A percentile compares a stretch with the other conserved stretches of the same genome.
Evolutionary conservation across 768 basidiomycete species (phyloP).

Genomic region (Boletales sp.): DNA sequence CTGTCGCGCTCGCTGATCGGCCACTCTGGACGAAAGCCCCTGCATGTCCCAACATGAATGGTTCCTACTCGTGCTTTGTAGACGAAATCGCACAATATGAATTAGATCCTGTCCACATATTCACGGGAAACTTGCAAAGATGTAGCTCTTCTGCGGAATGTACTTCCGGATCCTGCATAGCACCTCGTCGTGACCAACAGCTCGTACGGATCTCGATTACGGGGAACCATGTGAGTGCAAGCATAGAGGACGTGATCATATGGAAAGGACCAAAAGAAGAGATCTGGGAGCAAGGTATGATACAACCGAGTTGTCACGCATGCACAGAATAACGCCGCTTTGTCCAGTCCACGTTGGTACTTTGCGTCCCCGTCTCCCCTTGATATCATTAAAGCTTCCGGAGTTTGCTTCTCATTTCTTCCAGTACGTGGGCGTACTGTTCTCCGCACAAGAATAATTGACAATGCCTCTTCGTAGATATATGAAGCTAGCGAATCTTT

Average conservation of each 20-base stretch:
- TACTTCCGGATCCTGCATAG: conserved; percentile 46
- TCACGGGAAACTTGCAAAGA: conserved; percentile 34
- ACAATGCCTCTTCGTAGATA: conserved; percentile 41
- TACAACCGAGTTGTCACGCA: conserved; percentile 7
- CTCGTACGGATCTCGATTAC: conserved; percentile 56
- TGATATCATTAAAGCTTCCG: conserved; percentile 25
- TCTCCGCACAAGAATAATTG: neutral
- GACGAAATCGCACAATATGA: conserved; percentile 39
- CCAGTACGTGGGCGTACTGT: conserved; percentile 43
- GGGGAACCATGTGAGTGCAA: neutral
- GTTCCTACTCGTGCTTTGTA: conserved; percentile 42
- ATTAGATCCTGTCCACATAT: conserved; percentile 53
- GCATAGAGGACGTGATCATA: conserved; percentile 43
- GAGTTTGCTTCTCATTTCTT: conserved; percentile 37
- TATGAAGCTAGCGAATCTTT: conserved; percentile 62
- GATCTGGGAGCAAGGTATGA: conserved; percentile 60
- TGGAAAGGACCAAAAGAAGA: conserved; percentile 73
- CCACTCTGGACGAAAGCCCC: conserved; percentile 4
- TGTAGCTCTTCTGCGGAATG: conserved; percentile 42
- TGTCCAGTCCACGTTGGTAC: conserved; percentile 49
- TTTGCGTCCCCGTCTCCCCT: conserved; percentile 36
- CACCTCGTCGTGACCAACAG: conserved; percentile 45
- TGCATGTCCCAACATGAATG: conserved; percentile 4
- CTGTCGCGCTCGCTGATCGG: neutral
- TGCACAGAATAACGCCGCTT: neutral